phyloP scores from a whole-genome alignment of 306 rosid genomes.

The Cucumis hystrix region DNA sequence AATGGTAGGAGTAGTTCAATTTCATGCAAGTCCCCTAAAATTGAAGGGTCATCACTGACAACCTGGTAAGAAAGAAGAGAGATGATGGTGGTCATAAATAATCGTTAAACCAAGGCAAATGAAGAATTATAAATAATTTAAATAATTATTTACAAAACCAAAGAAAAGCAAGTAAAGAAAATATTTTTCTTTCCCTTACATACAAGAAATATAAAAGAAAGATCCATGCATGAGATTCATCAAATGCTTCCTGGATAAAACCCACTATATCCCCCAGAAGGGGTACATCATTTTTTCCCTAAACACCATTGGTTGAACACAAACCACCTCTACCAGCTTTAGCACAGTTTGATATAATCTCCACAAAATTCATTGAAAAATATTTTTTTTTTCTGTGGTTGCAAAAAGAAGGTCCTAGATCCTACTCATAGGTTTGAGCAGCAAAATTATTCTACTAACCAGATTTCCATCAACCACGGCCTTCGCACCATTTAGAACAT shows the following conservation, averaged over 20 bases:
- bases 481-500: conserved; percentile 44
- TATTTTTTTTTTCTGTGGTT: neutral
- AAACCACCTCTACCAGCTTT: neutral
- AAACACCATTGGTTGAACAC: neutral
- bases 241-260: neutral
- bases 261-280: neutral
- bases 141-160: neutral
- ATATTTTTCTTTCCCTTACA: neutral
- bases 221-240: neutral
- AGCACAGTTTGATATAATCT: neutral
- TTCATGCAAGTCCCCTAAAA: conserved; percentile 47
- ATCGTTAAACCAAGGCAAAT: neutral
- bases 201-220: neutral
- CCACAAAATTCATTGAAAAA: neutral
- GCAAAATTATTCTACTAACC: conserved; percentile 30
- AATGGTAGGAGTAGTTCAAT: conserved; percentile 73
- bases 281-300: neutral
- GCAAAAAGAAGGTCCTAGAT: neutral
- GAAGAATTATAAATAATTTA: neutral
- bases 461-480: conserved; percentile 69
- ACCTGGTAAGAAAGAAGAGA: conserved; percentile 30
- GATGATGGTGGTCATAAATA: neutral
- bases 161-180: neutral
- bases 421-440: neutral
- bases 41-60: conserved; percentile 35